phyloP scores from a whole-genome alignment of 202 grass and related monocot genomes.

The Zizania palustris region DNA sequence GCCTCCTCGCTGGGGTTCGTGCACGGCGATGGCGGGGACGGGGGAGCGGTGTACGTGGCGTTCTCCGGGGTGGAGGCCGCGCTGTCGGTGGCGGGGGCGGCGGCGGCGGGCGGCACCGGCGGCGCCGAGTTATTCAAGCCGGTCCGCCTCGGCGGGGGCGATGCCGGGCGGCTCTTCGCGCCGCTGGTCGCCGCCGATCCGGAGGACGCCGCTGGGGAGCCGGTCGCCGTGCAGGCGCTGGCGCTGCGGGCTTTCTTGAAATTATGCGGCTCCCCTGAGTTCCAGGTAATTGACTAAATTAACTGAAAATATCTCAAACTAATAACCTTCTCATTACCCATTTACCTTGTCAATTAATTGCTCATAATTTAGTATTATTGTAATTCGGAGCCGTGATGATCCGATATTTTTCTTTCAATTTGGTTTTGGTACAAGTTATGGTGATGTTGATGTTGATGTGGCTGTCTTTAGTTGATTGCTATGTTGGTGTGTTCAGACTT shows the following conservation, averaged over 20 bases:
- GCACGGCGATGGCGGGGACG: too few relatives aligned
- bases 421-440: conserved; percentile 26
- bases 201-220: conserved; percentile 49
- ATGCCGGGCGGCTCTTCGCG: too few relatives aligned
- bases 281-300: conserved; percentile 58
- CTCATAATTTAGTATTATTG: not conserved
- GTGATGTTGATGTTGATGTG: conserved; percentile 46
- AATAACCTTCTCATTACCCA: not conserved
- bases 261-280: conserved; percentile 56
- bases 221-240: conserved; percentile 69
- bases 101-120: too few relatives aligned
- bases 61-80: too few relatives aligned
- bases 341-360: conserved; percentile 16
- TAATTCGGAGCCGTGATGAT: conserved; percentile 32
- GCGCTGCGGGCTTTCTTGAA: conserved; percentile 62
- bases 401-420: conserved; percentile 41
- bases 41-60: too few relatives aligned
- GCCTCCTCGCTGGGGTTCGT: too few relatives aligned
- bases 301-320: conserved; percentile 17
- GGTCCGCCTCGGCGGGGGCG: too few relatives aligned
- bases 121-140: too few relatives aligned
- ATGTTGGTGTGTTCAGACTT: conserved; percentile 41
- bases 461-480: conserved; percentile 43
- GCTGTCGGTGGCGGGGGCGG: too few relatives aligned
- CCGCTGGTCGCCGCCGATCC: conserved; percentile 59